Conservation (phyloP, 2,329 filamentous ascomycete genomes). For the Tolypocladium ophioglossoides region DNA sequence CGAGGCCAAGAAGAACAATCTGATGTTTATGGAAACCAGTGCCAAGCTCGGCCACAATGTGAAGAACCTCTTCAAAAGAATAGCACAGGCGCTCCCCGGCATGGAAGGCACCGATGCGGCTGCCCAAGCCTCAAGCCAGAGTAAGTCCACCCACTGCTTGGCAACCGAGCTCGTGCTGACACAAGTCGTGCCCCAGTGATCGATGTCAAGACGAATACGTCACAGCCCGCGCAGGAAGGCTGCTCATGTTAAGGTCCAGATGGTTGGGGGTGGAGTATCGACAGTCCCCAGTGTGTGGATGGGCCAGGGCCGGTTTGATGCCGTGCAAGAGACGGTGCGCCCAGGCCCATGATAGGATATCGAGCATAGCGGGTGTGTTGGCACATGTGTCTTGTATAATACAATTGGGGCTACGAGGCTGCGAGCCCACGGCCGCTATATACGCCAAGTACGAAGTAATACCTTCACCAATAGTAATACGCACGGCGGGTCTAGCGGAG, state of each 20-base stretch:
- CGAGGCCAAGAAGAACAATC: constrained; percentile 92
- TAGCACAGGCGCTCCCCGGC: constrained; percentile 92
- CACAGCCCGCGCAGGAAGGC: constrained; percentile 59
- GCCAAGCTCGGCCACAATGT: constrained; percentile 98
- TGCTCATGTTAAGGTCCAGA: constrained; percentile 37
- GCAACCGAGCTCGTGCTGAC: neutral
- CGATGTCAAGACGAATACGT: constrained; percentile 76
- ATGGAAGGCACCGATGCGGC: constrained; percentile 88
- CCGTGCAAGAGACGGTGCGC: neutral
- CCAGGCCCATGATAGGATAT: constrained; percentile 14
- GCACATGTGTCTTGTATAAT: constrained; percentile 23
- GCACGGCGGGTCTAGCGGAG: too few species aligned
- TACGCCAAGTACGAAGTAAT: constrained; percentile 2
- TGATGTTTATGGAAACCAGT: constrained; percentile 99
- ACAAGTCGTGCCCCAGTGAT: constrained; percentile 52
- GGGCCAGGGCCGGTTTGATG: neutral
- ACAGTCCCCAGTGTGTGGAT: neutral
- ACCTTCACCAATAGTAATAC: neutral
- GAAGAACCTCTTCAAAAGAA: constrained; percentile 93
- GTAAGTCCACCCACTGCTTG: constrained; percentile 38
- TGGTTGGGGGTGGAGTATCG: neutral
- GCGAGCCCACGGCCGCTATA: constrained; percentile 22
- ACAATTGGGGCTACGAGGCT: constrained; percentile 20
- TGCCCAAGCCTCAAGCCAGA: constrained; percentile 63
- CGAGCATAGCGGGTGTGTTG: constrained; percentile 20